Conservation (phyloP, 2,329 filamentous ascomycete genomes). For the Periconia sp. region DNA sequence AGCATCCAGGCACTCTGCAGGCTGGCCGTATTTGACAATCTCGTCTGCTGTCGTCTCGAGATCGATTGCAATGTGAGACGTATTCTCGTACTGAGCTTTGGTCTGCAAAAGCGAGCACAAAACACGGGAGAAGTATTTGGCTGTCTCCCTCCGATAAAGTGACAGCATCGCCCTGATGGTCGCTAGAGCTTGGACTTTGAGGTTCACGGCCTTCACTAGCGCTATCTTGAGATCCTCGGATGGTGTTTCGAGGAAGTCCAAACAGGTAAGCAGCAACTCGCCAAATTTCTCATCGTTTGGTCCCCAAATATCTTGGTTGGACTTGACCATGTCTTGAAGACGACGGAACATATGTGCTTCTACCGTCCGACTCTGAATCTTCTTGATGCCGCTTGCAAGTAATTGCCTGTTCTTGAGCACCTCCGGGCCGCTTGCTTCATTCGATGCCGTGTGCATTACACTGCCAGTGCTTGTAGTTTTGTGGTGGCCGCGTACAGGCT, state of each 20-base stretch:
- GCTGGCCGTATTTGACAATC: constrained; percentile 66
- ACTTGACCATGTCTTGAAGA: constrained; percentile 72
- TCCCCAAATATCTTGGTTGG: constrained; percentile 62
- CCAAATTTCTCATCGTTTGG: constrained; percentile 72
- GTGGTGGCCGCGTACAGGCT: constrained; percentile 32
- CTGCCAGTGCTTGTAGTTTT: constrained; percentile 43
- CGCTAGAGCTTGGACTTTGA: constrained; percentile 73
- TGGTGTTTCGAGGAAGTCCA: constrained; percentile 70
- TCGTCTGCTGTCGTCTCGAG: constrained; percentile 74
- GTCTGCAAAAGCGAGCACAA: constrained; percentile 68
- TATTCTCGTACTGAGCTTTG: constrained; percentile 66
- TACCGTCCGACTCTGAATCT: constrained; percentile 70
- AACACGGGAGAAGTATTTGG: constrained; percentile 67
- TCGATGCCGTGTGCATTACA: constrained; percentile 33
- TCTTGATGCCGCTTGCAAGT: constrained; percentile 72
- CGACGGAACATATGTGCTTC: constrained; percentile 81
- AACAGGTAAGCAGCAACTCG: constrained; percentile 66
- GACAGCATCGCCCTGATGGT: constrained; percentile 74
- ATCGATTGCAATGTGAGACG: constrained; percentile 72
- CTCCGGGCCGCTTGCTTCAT: constrained; percentile 40
- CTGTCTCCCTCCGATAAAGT: constrained; percentile 66
- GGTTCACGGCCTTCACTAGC: constrained; percentile 68
- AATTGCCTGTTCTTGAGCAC: constrained; percentile 56
- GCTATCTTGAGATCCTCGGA: constrained; percentile 48
- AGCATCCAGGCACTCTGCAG: constrained; percentile 52